Percentiles rank a stretch among this genome's conserved stretches.
phyloP scores from a whole-genome alignment of 2,329 filamentous ascomycete species.

The Sphaceloma murrayae region DNA sequence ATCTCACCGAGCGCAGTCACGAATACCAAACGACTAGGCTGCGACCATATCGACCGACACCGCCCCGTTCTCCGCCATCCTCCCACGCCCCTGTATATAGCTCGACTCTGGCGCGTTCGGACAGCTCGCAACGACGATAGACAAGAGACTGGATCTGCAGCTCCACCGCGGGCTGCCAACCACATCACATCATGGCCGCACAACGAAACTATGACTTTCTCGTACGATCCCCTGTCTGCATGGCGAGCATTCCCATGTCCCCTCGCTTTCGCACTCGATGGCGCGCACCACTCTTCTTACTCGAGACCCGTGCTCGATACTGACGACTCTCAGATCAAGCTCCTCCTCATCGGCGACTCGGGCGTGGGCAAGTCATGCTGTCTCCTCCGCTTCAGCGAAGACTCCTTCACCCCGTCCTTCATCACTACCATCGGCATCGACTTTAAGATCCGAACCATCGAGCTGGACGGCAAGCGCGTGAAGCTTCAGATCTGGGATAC shows the following conservation, averaged over 20 bases:
- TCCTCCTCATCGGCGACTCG: slow-evolving; percentile 91
- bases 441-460: slow-evolving; percentile 99
- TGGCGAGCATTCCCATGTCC: too few relatives aligned
- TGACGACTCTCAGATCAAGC: slow-evolving; percentile 63
- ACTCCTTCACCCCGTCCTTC: slow-evolving; percentile 94
- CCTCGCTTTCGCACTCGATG: too few relatives aligned
- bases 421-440: slow-evolving; percentile 99
- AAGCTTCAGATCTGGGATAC: slow-evolving; percentile 99
- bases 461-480: slow-evolving; percentile 95
- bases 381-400: slow-evolving; percentile 90
- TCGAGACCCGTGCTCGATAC: too few relatives aligned
- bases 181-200: slow-evolving; percentile 61
- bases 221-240: slow-evolving; percentile 49
- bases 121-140: not conserved
- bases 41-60: slow-evolving; percentile 2
- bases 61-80: slow-evolving; percentile 1
- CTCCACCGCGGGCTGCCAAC: not conserved
- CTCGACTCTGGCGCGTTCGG: not conserved
- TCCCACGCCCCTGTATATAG: slow-evolving; percentile 8
- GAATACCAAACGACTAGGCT: slow-evolving; percentile 1
- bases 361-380: slow-evolving; percentile 97
- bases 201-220: slow-evolving; percentile 99
- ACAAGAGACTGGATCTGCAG: not conserved
- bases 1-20: not conserved
- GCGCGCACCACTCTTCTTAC: too few relatives aligned